Conservation (phyloP, 2,329 filamentous ascomycete species). For the Monilinia fructigena region DNA sequence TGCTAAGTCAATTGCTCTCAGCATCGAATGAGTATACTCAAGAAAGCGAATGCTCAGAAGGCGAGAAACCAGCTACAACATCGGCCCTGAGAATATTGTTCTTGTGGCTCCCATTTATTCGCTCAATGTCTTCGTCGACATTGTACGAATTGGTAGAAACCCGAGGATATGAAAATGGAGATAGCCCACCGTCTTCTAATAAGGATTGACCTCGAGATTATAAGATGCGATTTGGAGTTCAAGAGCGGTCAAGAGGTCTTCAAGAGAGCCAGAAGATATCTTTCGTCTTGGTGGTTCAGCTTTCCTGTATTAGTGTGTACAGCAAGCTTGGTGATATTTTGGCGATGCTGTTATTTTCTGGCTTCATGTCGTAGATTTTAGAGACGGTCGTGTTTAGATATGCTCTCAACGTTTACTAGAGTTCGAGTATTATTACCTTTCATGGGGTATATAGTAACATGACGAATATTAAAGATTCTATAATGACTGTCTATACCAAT, state of each 20-base stretch:
- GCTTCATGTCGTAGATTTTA: neutral
- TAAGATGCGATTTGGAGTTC: too few species aligned
- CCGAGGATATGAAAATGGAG: neutral
- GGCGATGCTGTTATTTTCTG: neutral
- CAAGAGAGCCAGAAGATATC: accelerated
- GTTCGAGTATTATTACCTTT: too few species aligned
- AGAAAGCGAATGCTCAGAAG: neutral
- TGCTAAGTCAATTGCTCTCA: neutral
- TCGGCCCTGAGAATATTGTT: neutral
- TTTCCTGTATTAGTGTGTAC: neutral
- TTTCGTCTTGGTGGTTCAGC: neutral
- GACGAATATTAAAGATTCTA: too few species aligned
- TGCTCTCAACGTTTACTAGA: too few species aligned
- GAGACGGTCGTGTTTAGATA: accelerated
- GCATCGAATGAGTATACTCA: neutral
- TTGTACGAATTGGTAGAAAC: neutral
- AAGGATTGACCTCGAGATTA: neutral
- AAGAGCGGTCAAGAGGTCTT: neutral
- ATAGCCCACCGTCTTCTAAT: neutral
- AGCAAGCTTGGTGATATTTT: neutral
- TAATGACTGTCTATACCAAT: too few species aligned
- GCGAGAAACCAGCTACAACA: neutral
- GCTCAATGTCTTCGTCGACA: neutral
- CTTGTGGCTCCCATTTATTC: neutral
- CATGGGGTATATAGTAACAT: neutral